Base-by-base conservation (phyloP, 2,329 filamentous ascomycete genomes). In the Pseudogymnoascus sp. region DNA sequence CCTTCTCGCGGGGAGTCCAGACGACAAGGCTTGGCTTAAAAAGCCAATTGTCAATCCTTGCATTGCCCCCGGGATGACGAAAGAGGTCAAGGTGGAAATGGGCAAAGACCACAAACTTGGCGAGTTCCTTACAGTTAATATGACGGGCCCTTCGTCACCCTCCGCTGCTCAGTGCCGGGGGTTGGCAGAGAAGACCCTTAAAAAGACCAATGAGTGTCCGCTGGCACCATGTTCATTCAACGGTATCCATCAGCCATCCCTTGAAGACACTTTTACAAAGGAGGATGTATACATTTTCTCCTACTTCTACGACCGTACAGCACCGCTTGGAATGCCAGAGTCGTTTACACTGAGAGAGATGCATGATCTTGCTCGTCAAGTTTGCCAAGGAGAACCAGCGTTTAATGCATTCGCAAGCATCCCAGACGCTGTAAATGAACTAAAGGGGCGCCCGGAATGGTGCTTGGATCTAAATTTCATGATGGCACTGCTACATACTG, bases 391-490 rank as follows among this genome's bases (percentile, higher is more conserved):
- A 33, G 84, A 89, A 74, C 72, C 80, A 16, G 80, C 82, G 35
- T 99, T 95, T 95, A 87, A 88, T 68, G 82, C 90, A 0, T 99
- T 99, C 73, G 80, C 82, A 63, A 83, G 83, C 64, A 82, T 97
- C 21, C 86, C 89, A 5, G 87, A 85, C 19, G 96, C 93, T 0
- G 75, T 97, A 61, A 82, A 88, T 1, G 92, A 97, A 78, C 82
- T 99, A 33, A 79, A 81, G 62, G 92, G 84, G 66, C 85, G 93
- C 64, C 92, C 95, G 1, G 93, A 99, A 77, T 90, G 89, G 76
- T 99, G 95, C 77, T 79, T 99, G 71, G 95, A 99, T 76, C 80
- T 99, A 70, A 99, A 91, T 80, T 99, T 97, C 74, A 97, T 97
- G 91, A 79, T 96, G 70, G 90, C 90, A 26, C 81, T 99, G 64